These are phyloP conservation scores for Calonectria hawksworthii DNA, from an alignment of 2,329 filamentous ascomycete species.

Conservation along the genomic window DNA sequence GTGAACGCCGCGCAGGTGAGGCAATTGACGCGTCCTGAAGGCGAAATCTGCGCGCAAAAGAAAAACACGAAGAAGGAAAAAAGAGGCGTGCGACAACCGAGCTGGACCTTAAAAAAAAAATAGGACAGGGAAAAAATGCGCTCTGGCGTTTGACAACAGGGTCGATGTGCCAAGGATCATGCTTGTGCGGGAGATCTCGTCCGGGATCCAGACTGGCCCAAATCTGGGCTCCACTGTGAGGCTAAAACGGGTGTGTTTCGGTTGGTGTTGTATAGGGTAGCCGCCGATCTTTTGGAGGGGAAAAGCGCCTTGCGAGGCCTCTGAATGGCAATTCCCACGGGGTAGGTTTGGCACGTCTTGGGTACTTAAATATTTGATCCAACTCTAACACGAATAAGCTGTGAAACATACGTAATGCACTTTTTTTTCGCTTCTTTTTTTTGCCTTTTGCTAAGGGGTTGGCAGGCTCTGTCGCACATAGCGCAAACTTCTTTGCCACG, in stretches of 20 bases:
- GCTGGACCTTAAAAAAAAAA: background rate
- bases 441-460: background rate
- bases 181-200: conserved; percentile 3
- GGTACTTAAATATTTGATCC: background rate
- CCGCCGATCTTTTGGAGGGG: background rate
- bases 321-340: background rate
- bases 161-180: conserved; percentile 4
- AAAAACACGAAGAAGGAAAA: background rate
- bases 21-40: background rate
- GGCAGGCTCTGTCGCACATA: background rate
- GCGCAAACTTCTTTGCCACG: background rate
- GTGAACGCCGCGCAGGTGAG: background rate
- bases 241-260: background rate
- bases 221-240: background rate
- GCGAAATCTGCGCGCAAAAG: background rate
- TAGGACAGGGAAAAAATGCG: background rate
- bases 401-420: conserved; percentile 6
- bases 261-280: background rate
- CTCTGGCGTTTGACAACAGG: conserved; percentile 8
- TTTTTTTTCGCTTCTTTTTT: background rate
- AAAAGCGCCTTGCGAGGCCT: background rate
- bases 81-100: background rate
- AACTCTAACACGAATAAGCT: background rate
- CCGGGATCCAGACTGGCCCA: conserved; percentile 13
- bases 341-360: background rate